These are phyloP conservation scores for Rubia peregrina DNA, from an alignment of 305 asterid genomes.

Conservation along the genomic window DNA sequence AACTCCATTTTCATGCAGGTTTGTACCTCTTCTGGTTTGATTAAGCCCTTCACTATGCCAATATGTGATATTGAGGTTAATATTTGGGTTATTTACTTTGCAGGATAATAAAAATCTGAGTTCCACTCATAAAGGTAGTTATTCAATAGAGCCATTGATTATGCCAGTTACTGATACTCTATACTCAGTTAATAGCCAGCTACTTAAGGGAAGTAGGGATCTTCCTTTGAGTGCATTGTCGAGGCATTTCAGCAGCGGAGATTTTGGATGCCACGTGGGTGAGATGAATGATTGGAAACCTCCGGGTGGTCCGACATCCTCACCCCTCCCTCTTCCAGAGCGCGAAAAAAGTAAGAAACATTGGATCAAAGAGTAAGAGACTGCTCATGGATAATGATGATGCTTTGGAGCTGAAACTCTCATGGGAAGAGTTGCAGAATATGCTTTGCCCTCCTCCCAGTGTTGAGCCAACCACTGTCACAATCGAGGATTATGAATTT, in stretches of 20 bases:
- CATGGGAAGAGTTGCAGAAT: conserved; percentile 96
- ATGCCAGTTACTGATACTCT: conserved; percentile 48
- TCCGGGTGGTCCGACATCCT: conserved; percentile 37
- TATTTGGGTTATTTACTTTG: conserved; percentile 12
- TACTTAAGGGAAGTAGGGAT: conserved; percentile 56
- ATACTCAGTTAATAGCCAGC: conserved; percentile 52
- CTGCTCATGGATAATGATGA: conserved; percentile 68
- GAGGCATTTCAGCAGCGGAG: conserved; percentile 39
- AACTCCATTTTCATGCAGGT: conserved; percentile 46
- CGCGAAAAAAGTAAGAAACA: conserved; percentile 72
- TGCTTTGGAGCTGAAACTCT: conserved; percentile 72
- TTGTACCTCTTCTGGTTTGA: conserved; percentile 6
- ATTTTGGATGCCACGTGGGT: conserved; percentile 32
- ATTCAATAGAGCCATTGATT: conserved; percentile 53
- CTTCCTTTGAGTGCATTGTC: conserved; percentile 39
- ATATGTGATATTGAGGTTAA: background rate
- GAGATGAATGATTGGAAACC: conserved; percentile 38
- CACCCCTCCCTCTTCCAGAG: conserved; percentile 42
- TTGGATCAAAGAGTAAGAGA: conserved; percentile 84
- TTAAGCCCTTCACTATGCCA: background rate
- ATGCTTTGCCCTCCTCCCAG: conserved; percentile 71
- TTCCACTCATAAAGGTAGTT: conserved; percentile 37
- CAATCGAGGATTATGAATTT: conserved; percentile 71
- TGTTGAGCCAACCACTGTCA: conserved; percentile 54
- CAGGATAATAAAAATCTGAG: conserved; percentile 57